Conservation (phyloP, 129 eudicot genomes). For the Centaurea solstitialis region DNA sequence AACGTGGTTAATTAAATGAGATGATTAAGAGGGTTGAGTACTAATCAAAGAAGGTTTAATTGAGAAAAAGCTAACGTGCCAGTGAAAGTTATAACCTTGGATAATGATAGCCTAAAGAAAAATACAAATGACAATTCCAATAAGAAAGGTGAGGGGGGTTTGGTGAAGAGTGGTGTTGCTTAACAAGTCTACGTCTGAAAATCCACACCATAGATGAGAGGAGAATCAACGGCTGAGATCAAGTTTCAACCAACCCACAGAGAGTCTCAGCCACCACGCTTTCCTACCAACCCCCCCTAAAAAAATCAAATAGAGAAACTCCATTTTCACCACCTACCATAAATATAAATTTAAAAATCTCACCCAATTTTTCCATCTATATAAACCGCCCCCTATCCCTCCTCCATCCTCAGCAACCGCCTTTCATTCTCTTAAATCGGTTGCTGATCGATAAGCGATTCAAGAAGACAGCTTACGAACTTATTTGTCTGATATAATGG, state of each 20-base stretch:
- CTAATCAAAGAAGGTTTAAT: too few species aligned
- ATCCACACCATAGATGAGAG: slow-evolving; percentile 16
- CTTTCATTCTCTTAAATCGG: too few species aligned
- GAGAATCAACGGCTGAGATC: slow-evolving; percentile 22
- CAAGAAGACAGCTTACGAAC: too few species aligned
- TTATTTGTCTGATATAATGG: too few species aligned
- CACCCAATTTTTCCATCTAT: slow-evolving; percentile 23
- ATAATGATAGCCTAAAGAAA: too few species aligned
- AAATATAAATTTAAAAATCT: neutral
- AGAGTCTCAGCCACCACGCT: slow-evolving; percentile 17
- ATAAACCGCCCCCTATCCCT: slow-evolving; percentile 23
- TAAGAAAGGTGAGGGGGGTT: slow-evolving; percentile 7
- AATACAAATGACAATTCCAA: neutral
- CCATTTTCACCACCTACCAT: slow-evolving; percentile 37
- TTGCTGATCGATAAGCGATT: too few species aligned
- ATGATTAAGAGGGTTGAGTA: too few species aligned
- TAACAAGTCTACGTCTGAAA: slow-evolving; percentile 23
- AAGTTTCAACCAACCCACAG: slow-evolving; percentile 35
- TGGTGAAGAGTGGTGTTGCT: slow-evolving; percentile 29
- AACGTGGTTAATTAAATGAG: too few species aligned
- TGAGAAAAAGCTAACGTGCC: too few species aligned
- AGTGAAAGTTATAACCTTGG: too few species aligned
- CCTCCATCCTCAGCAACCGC: slow-evolving; percentile 18
- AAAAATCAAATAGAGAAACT: slow-evolving; percentile 10
- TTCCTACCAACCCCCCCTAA: slow-evolving; percentile 29